Base-by-base conservation (phyloP, 768 basidiomycete genomes). In the Lactifluus hygrophoroides region DNA sequence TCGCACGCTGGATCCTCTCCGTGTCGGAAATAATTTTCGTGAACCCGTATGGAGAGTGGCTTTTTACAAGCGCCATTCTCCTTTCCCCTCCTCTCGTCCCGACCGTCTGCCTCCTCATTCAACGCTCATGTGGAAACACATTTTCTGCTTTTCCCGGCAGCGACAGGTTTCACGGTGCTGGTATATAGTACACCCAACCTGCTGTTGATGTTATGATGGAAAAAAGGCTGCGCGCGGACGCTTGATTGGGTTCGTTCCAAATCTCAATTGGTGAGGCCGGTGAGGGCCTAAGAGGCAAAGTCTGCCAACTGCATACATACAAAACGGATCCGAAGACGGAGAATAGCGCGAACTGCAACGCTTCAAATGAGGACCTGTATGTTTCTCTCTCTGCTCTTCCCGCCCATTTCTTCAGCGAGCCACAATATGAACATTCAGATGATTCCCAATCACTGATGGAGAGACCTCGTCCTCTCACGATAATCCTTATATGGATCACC, bases 291-390 rank as follows among this genome's bases (percentile, higher is more conserved):
- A 94, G 96, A 71, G 92, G 94, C 25, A 89, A 86, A 66, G 80
- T 96, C 47, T 86, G 88, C 67, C 94, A 92, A 67, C 80, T 84
- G n/a, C 60, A 73, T n/a, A 70, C 69, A 13, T 83, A 86, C 67
- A 69, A 67, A 51, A 71, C 72, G 49, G 67, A 60, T 42, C 58
- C 54, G 0, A 48, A 66, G 37, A 65, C 74, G 56, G 82, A n/a
- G 83, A 11, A 61, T 74, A 7, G 74, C 76, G 17, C 70, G 69
- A n/a, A 64, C 71, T 96, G 51, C 77, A 84, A 7, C 77, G 90
- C 46, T 95, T 96, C 72, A 96, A 94, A 75, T 97, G 94, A n/a
- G 94, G 94, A 94, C 57, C 75, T 94, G 93, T 94, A 68, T 71
- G 93, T 84, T 40, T 34, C n/a, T 4, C 50, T 14, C 35, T 44